Conservation (phyloP, 768 basidiomycete genomes). For the Dacryopinax primogenitus region DNA sequence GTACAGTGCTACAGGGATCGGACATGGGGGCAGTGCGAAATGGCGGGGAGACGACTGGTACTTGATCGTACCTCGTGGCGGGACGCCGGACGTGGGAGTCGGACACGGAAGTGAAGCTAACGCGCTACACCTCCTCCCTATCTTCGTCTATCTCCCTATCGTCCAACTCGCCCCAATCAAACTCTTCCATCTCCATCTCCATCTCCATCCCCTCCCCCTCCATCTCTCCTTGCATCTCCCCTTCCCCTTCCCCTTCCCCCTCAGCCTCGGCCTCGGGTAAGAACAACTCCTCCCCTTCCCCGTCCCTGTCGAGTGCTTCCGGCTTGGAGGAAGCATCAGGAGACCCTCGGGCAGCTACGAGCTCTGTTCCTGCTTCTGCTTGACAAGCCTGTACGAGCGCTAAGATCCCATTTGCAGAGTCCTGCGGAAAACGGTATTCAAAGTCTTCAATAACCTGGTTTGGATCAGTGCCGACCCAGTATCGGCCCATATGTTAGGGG, state of each 20-base stretch:
- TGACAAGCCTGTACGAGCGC: conserved; percentile 38
- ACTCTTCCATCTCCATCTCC: conserved; percentile 1
- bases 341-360: neutral
- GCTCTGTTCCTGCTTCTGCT: neutral
- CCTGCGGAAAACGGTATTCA: conserved; percentile 63
- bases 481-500: neutral
- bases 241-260: conserved; percentile 17
- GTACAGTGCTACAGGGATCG: too few relatives aligned
- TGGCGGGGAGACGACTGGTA: too few relatives aligned
- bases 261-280: conserved; percentile 9
- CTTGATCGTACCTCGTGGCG: too few relatives aligned
- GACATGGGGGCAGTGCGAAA: too few relatives aligned
- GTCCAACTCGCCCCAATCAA: too few relatives aligned
- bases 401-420: conserved; percentile 51
- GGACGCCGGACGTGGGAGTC: too few relatives aligned
- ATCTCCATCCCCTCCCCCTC: conserved; percentile 21
- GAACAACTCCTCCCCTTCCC: conserved; percentile 12
- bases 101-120: too few relatives aligned
- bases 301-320: conserved; percentile 5
- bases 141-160: too few relatives aligned
- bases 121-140: too few relatives aligned
- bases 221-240: conserved; percentile 11
- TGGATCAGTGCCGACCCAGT: neutral
- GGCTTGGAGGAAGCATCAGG: neutral
- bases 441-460: conserved; percentile 83